These are phyloP conservation scores for Steccherinum ochraceum DNA, from an alignment of 768 basidiomycete species.

Conservation along the genomic window DNA sequence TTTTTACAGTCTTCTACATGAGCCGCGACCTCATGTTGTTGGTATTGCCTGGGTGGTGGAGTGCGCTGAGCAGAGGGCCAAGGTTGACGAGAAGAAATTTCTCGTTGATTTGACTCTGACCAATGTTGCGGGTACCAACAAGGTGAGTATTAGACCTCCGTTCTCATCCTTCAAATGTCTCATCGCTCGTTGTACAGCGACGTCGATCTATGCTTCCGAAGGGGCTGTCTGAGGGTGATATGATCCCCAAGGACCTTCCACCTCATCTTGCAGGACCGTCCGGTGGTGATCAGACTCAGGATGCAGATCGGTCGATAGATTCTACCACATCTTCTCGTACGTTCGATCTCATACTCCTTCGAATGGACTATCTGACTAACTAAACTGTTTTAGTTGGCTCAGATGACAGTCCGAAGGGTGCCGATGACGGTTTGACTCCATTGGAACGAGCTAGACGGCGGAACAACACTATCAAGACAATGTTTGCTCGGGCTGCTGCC, in stretches of 20 bases:
- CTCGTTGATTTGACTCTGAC: constrained; percentile 53
- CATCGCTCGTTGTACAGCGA: constrained; percentile 44
- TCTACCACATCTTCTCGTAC: constrained; percentile 13
- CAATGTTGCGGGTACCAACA: constrained; percentile 55
- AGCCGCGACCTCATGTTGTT: constrained; percentile 68
- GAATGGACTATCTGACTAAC: too few species aligned
- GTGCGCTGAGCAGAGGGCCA: constrained; percentile 63
- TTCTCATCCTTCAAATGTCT: background rate
- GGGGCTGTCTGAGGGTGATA: constrained; percentile 27
- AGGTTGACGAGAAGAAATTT: constrained; percentile 60
- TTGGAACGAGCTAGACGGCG: constrained; percentile 61
- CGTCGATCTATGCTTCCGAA: constrained; percentile 72
- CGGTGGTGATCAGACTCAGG: too few species aligned
- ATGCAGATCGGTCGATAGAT: background rate
- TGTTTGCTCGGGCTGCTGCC: background rate
- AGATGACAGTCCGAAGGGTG: constrained; percentile 21
- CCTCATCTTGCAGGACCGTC: too few species aligned
- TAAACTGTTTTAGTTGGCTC: constrained; percentile 13
- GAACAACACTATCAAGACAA: constrained; percentile 24
- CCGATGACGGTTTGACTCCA: constrained; percentile 55
- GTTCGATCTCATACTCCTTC: too few species aligned
- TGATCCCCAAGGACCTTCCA: constrained; percentile 2
- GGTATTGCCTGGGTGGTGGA: constrained; percentile 89
- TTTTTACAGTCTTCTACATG: constrained; percentile 60
- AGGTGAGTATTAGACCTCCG: constrained; percentile 44